Conservation (phyloP, 73 alveolate species). For the Paramecium bursaria region DNA sequence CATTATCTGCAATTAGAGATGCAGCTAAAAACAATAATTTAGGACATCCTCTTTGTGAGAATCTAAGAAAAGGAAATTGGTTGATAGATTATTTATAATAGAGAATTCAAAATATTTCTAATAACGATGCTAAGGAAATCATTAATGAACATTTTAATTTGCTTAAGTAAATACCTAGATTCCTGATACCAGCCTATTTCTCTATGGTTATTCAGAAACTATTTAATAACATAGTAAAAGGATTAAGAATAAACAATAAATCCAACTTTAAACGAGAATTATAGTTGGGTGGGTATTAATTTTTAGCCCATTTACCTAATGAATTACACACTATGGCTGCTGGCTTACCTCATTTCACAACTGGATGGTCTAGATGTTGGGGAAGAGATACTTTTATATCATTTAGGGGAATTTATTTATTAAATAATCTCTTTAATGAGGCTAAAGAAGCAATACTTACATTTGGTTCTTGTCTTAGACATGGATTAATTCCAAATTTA, state of each 20-base stretch:
- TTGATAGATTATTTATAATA: slow-evolving; percentile 83
- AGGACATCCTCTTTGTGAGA: slow-evolving; percentile 75
- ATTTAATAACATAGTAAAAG: not conserved
- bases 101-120: slow-evolving; percentile 64
- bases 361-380: slow-evolving; percentile 97
- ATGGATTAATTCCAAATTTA: slow-evolving; percentile 97
- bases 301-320: slow-evolving; percentile 69
- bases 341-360: slow-evolving; percentile 98
- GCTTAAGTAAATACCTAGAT: slow-evolving; percentile 37
- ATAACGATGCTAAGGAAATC: not conserved
- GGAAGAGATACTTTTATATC: slow-evolving; percentile 99
- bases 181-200: slow-evolving; percentile 54
- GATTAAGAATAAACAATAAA: not conserved
- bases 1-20: slow-evolving; percentile 49
- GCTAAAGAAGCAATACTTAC: slow-evolving; percentile 89
- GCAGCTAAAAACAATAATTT: slow-evolving; percentile 60
- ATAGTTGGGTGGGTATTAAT: slow-evolving; percentile 45
- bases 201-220: slow-evolving; percentile 34
- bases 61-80: slow-evolving; percentile 97
- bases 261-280: slow-evolving; percentile 40
- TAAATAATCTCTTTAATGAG: slow-evolving; percentile 82
- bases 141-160: not conserved
- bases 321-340: slow-evolving; percentile 89
- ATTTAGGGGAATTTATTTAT: slow-evolving; percentile 89
- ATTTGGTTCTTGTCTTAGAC: slow-evolving; percentile 94